phyloP scores from a whole-genome alignment of 2,329 filamentous ascomycete genomes.

The Penicillium sp. region DNA sequence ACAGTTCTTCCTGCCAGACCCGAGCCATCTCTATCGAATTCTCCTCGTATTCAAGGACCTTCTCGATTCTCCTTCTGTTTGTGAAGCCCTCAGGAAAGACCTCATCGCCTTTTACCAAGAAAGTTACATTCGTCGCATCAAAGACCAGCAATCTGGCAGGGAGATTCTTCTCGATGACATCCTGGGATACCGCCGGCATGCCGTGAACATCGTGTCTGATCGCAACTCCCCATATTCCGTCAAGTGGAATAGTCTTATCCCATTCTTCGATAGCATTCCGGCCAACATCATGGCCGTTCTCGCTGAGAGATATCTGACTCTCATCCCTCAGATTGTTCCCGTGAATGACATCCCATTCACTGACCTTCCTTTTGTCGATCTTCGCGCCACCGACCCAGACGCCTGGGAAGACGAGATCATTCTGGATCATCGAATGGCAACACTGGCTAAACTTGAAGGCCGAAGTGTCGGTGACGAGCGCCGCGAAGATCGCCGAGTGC shows the following conservation, averaged over 20 bases:
- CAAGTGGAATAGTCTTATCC: constrained; percentile 29
- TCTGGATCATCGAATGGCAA: constrained; percentile 29
- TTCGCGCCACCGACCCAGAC: constrained; percentile 10
- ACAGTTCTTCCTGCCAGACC: constrained; percentile 28
- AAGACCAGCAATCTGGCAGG: constrained; percentile 12
- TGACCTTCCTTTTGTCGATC: constrained; percentile 26
- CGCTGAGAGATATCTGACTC: constrained; percentile 35
- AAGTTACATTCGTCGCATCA: constrained; percentile 23
- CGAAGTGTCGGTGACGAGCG: constrained; percentile 33
- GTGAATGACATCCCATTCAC: constrained; percentile 11
- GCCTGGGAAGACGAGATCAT: constrained; percentile 26
- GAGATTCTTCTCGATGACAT: constrained; percentile 22
- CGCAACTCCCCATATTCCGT: constrained; percentile 19
- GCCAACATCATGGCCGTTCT: constrained; percentile 26
- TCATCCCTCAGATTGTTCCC: constrained; percentile 16
- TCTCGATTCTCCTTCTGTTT: constrained; percentile 27
- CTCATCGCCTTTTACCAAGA: constrained; percentile 29
- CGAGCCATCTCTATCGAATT: constrained; percentile 32
- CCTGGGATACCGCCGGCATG: constrained; percentile 28
- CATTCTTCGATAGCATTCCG: constrained; percentile 28
- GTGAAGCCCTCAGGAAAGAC: constrained; percentile 22
- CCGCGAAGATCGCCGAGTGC: constrained; percentile 20
- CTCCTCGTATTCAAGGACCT: constrained; percentile 30
- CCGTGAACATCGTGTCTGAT: constrained; percentile 21
- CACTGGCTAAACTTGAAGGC: constrained; percentile 33